Conservation (phyloP, 306 rosid species). For the Quercus rubra region DNA sequence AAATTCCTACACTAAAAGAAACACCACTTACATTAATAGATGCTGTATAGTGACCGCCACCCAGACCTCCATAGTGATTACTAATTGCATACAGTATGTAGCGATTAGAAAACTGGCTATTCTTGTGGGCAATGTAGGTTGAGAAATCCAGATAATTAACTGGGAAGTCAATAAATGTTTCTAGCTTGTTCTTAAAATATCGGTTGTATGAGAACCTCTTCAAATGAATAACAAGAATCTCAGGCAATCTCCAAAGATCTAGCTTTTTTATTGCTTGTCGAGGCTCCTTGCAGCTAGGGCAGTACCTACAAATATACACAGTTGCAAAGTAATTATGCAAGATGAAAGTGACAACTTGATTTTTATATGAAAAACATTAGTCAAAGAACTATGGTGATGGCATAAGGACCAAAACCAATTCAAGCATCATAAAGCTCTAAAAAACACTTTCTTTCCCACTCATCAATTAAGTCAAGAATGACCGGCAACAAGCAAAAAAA, state of each 20-base stretch:
- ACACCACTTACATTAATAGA: slow-evolving; percentile 64
- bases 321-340: slow-evolving; percentile 6
- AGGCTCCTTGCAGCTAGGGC: slow-evolving; percentile 71
- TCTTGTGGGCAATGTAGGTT: slow-evolving; percentile 32
- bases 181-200: slow-evolving; percentile 61
- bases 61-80: slow-evolving; percentile 80
- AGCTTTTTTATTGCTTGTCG: slow-evolving; percentile 82
- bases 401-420: background rate
- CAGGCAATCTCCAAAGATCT: slow-evolving; percentile 95
- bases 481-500: background rate
- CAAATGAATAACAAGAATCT: slow-evolving; percentile 77
- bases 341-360: background rate
- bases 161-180: slow-evolving; percentile 78
- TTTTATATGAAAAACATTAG: background rate
- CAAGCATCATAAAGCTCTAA: background rate
- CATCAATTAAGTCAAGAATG: background rate
- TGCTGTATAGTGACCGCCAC: slow-evolving; percentile 91
- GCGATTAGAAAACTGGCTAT: slow-evolving; percentile 30
- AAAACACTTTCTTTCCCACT: background rate
- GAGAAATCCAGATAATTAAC: slow-evolving; percentile 65
- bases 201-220: slow-evolving; percentile 70
- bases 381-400: background rate
- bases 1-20: background rate
- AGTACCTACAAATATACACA: slow-evolving; percentile 50
- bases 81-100: slow-evolving; percentile 73